Percentiles rank a stretch among this genome's conserved stretches.
phyloP scores from a whole-genome alignment of 495 filamentous ascomycete genomes.

The Lepraria neglecta region DNA sequence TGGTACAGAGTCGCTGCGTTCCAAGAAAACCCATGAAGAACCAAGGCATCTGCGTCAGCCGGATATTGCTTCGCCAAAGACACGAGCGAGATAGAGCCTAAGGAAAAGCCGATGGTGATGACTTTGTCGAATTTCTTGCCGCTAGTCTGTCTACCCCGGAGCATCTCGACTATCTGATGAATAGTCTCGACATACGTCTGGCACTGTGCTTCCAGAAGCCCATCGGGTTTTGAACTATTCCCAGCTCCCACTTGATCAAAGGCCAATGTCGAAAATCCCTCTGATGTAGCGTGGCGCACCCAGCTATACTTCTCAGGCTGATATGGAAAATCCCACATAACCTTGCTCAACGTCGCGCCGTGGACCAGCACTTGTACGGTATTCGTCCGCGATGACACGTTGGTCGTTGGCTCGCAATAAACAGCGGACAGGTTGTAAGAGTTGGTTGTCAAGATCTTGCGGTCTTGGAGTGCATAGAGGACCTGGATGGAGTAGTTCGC shows the following conservation, averaged over 20 bases:
- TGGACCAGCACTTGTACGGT: slow-evolving; percentile 4
- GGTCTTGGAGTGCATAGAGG: too few species aligned
- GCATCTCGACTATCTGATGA: slow-evolving; percentile 26
- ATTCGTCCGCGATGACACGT: neutral
- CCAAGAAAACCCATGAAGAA: neutral
- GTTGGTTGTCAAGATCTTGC: too few species aligned
- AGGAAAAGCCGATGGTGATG: neutral
- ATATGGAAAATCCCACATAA: slow-evolving; percentile 15
- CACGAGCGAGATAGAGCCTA: neutral
- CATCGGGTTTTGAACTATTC: slow-evolving; percentile 27
- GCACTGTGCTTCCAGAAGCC: slow-evolving; percentile 26
- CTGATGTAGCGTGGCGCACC: slow-evolving; percentile 24
- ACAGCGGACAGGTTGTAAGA: neutral
- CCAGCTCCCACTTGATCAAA: slow-evolving; percentile 23
- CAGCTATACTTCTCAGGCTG: slow-evolving; percentile 28
- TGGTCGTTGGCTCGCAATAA: neutral
- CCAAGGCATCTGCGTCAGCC: neutral
- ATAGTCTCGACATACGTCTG: slow-evolving; percentile 30
- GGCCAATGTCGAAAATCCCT: slow-evolving; percentile 26
- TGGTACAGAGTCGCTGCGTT: neutral
- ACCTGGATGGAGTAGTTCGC: too few species aligned
- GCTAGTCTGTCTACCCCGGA: slow-evolving; percentile 20
- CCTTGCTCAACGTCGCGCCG: slow-evolving; percentile 7
- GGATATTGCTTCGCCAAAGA: neutral
- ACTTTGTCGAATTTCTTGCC: neutral